phyloP scores from a whole-genome alignment of 2,329 filamentous ascomycete genomes.

The Aurifilum marmelostoma region DNA sequence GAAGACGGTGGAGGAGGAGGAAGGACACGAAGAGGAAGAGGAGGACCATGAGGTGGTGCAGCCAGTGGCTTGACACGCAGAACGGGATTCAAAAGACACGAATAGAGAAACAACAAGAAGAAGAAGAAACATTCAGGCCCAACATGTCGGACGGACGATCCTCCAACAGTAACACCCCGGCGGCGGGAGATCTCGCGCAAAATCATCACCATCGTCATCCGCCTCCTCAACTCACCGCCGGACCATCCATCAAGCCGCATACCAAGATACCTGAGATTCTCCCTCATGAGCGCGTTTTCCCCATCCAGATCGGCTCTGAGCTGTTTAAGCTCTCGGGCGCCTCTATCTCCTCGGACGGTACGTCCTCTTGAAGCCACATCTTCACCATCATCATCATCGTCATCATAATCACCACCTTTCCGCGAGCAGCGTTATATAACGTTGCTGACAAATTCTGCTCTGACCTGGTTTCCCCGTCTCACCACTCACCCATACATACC shows the following conservation, averaged over 20 bases:
- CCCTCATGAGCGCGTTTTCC: slow-evolving; percentile 73
- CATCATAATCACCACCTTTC: no score
- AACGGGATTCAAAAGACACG: background rate
- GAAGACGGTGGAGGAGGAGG: slow-evolving; percentile 1
- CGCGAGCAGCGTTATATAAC: no score
- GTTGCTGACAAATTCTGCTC: no score
- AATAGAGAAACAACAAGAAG: background rate
- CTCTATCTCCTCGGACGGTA: slow-evolving; percentile 73
- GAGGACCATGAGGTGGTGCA: background rate
- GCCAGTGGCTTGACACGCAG: background rate
- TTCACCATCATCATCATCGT: no score
- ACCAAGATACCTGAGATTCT: slow-evolving; percentile 60
- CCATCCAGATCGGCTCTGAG: slow-evolving; percentile 73
- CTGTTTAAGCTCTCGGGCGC: slow-evolving; percentile 75
- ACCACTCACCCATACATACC: slow-evolving; percentile 10
- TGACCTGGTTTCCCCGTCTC: background rate
- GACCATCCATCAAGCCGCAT: slow-evolving; percentile 38
- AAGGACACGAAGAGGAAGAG: background rate
- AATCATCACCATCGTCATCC: slow-evolving; percentile 9
- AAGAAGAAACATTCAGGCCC: background rate
- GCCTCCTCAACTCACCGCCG: slow-evolving; percentile 1
- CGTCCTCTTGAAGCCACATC: no score
- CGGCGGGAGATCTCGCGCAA: background rate
- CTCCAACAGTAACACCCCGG: slow-evolving; percentile 1
- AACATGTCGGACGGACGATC: slow-evolving; percentile 1